Evolutionary conservation across 2,329 filamentous ascomycete genomes (phyloP), one percentile per base, ranked within the genome.

Genomic region (Ascochyta lentis): DNA sequence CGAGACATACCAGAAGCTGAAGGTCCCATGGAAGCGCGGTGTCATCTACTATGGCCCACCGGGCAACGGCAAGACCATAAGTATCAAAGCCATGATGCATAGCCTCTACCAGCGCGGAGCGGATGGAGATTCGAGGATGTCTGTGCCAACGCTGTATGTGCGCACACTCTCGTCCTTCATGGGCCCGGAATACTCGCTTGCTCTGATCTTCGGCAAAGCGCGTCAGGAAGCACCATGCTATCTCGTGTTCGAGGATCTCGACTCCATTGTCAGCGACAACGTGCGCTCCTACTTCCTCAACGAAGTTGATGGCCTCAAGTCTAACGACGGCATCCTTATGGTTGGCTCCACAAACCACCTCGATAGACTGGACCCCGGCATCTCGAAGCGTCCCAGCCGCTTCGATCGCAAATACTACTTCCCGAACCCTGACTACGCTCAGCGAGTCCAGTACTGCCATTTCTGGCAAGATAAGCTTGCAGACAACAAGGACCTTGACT

Each of bases 321-420:
- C 80, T 59, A 91, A 91, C 60, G 85, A 90, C 60, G 88, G 88
- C 10, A 89, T 90, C 48, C 83, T 90, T 63, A 88, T 91, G 76
- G 80, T 89, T 26, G 86, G 84, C 27, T 86, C 82, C 49, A 89
- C 87, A 0, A 89, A 89, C 65, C 79, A 81, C 61, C 79, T 90
- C 5, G 87, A 90, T 33, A 80, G 82, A 1, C 75, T 91, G 5
- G 88, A 90, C 60, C 87, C 87, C 0, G 87, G 87, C 19, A 88
- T 81, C 42, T 66, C 75, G 13, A 81, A 81, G 69, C 74, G 79
- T 0, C 79, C 79, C 2, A 75, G 68, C 23, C 70, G 79, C 6
- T 81, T 81, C 56, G 79, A 81, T 51, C 65, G 79, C 26, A 81
- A 81, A 56, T 81, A 80, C 66, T 73, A 75, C 52, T 82, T 80